Percentiles rank a stretch among this genome's conserved stretches.
These are phyloP conservation scores for Beauveria sp. DNA, from an alignment of 2,329 filamentous ascomycete species.

Conservation along the genomic window DNA sequence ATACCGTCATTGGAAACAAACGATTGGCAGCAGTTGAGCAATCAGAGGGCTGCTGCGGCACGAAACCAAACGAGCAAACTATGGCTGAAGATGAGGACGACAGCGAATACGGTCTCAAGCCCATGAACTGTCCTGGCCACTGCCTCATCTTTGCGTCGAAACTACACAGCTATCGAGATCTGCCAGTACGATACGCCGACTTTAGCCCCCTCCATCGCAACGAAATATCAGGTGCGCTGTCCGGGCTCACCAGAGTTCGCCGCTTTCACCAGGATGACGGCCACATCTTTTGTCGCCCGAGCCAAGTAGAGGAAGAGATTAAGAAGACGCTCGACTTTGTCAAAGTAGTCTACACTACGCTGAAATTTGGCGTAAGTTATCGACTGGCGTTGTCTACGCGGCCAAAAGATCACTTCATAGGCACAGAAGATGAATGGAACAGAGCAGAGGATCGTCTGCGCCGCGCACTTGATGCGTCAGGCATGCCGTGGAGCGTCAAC, in stretches of 20 bases:
- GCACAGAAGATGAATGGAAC: constrained; percentile 57
- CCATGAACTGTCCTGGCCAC: constrained; percentile 90
- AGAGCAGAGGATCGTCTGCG: constrained; percentile 33
- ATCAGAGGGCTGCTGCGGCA: constrained; percentile 2
- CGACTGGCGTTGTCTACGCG: constrained; percentile 71
- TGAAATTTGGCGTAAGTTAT: constrained; percentile 61
- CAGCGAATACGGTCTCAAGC: constrained; percentile 75
- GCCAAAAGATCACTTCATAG: constrained; percentile 70
- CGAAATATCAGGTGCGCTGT: constrained; percentile 73
- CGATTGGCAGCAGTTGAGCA: neutral
- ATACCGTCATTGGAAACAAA: constrained; percentile 58
- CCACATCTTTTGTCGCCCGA: constrained; percentile 79
- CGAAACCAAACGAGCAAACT: constrained; percentile 7
- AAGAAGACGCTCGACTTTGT: constrained; percentile 67
- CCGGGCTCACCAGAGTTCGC: constrained; percentile 73
- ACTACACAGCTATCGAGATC: constrained; percentile 66
- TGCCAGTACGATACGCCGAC: constrained; percentile 79
- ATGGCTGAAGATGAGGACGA: constrained; percentile 46
- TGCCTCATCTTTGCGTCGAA: constrained; percentile 74
- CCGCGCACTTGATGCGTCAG: constrained; percentile 53
- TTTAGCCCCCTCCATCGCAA: constrained; percentile 84
- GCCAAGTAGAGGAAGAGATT: constrained; percentile 69
- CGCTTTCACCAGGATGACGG: constrained; percentile 88
- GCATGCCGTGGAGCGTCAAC: constrained; percentile 65
- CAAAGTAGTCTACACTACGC: constrained; percentile 60